phyloP scores from a whole-genome alignment of 2,329 filamentous ascomycete genomes.

The Ophiocordyceps robertsii region DNA sequence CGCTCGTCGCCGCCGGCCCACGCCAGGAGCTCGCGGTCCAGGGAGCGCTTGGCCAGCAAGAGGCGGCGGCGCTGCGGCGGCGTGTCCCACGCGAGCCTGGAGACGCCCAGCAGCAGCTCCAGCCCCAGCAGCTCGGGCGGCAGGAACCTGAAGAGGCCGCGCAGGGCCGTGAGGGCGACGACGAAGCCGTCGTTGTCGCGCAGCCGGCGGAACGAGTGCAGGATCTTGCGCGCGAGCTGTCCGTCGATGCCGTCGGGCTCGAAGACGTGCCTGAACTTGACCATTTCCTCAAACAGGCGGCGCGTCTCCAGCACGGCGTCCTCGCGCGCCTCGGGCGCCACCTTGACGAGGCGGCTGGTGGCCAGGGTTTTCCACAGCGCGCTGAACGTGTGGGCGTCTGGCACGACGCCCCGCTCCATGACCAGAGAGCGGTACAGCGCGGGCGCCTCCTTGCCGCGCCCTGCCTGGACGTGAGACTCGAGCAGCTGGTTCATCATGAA shows the following conservation, averaged over 20 bases:
- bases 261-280: slow-evolving; percentile 33
- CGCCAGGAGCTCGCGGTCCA: slow-evolving; percentile 24
- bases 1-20: slow-evolving; percentile 16
- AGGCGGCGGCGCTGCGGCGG: slow-evolving; percentile 25
- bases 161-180: slow-evolving; percentile 29
- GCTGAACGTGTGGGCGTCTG: slow-evolving; percentile 56
- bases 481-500: slow-evolving; percentile 73
- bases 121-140: slow-evolving; percentile 31
- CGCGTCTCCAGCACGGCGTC: slow-evolving; percentile 22
- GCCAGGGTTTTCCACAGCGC: slow-evolving; percentile 50
- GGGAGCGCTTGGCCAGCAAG: slow-evolving; percentile 24
- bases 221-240: slow-evolving; percentile 33
- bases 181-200: slow-evolving; percentile 30
- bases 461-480: slow-evolving; percentile 48
- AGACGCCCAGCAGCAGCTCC: slow-evolving; percentile 31
- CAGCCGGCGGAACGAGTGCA: slow-evolving; percentile 36
- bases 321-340: slow-evolving; percentile 14
- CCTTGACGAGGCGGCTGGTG: slow-evolving; percentile 31
- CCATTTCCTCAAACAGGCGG: slow-evolving; percentile 32
- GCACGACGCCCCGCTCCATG: slow-evolving; percentile 31
- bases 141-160: slow-evolving; percentile 27
- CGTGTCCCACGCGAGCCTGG: slow-evolving; percentile 28
- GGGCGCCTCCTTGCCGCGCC: slow-evolving; percentile 39
- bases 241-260: slow-evolving; percentile 27
- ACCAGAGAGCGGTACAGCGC: slow-evolving; percentile 42